phyloP scores from a whole-genome alignment of 768 basidiomycete genomes.

The Boletus rufocinnamomeus region DNA sequence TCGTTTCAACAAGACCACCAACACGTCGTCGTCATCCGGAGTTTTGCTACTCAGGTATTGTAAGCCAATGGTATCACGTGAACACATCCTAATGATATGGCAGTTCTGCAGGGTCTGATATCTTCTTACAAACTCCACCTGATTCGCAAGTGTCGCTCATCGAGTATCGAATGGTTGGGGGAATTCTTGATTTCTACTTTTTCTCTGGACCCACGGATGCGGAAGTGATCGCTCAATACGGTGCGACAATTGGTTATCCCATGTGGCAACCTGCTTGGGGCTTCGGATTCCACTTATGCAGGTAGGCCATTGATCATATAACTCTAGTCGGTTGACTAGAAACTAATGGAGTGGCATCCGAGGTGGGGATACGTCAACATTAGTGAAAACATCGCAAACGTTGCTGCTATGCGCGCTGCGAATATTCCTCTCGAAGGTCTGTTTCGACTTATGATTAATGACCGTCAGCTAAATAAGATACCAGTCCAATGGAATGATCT shows the following conservation, averaged over 20 bases:
- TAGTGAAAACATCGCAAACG: conserved; percentile 56
- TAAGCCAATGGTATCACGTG: neutral
- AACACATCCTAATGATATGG: conserved; percentile 9
- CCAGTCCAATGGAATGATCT: conserved; percentile 80
- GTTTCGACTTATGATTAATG: neutral
- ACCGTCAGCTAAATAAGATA: neutral
- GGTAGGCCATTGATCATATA: conserved; percentile 35
- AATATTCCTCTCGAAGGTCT: conserved; percentile 76
- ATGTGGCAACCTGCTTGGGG: conserved; percentile 75
- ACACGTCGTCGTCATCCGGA: conserved; percentile 65
- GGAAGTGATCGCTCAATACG: conserved; percentile 71
- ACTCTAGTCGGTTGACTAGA: neutral
- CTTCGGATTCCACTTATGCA: conserved; percentile 78
- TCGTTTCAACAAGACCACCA: conserved; percentile 54
- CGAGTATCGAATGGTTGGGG: conserved; percentile 74
- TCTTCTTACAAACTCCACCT: conserved; percentile 63
- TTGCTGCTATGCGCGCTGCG: conserved; percentile 61
- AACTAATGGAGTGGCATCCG: neutral
- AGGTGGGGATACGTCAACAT: conserved; percentile 54
- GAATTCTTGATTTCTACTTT: conserved; percentile 79
- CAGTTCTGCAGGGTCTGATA: conserved; percentile 70
- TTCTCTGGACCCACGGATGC: conserved; percentile 55
- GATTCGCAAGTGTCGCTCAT: conserved; percentile 58
- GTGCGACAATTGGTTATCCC: conserved; percentile 63
- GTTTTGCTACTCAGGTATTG: conserved; percentile 69